phyloP scores from a whole-genome alignment of 2,329 filamentous ascomycete genomes.

The Aspergillus brasiliensis region DNA sequence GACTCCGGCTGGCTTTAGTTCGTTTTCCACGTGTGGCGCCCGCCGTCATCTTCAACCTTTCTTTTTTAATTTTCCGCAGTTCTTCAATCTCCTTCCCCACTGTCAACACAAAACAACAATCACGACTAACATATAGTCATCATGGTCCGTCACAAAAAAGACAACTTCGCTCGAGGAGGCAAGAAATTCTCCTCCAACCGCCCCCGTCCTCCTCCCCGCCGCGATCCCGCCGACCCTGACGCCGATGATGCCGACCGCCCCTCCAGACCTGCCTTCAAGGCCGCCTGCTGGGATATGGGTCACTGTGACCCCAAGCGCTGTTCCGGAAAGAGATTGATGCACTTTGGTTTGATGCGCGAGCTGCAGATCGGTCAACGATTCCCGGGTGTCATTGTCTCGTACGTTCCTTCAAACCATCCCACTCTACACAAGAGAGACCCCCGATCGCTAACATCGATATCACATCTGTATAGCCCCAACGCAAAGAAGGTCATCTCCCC shows the following conservation, averaged over 20 bases:
- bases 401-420: constrained; percentile 26
- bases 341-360: constrained; percentile 88
- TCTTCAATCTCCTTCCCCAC: background rate
- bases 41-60: background rate
- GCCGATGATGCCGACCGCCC: constrained; percentile 23
- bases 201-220: constrained; percentile 54
- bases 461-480: constrained; percentile 62
- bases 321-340: constrained; percentile 92
- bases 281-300: constrained; percentile 95
- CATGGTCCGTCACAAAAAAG: constrained; percentile 98
- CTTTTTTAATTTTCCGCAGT: background rate
- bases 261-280: constrained; percentile 68
- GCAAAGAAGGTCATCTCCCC: constrained; percentile 83
- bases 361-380: constrained; percentile 90
- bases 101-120: background rate
- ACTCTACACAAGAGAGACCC: no score
- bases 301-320: constrained; percentile 98
- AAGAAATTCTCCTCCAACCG: constrained; percentile 67
- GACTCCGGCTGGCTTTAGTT: constrained; percentile 13
- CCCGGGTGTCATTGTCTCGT: constrained; percentile 86
- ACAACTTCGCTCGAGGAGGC: constrained; percentile 70
- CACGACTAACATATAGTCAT: background rate
- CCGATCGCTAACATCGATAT: background rate
- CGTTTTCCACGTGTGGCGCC: constrained; percentile 14
- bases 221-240: constrained; percentile 47